Base-by-base conservation (phyloP, 805 yeast species). In the Brettanomyces custersianus region DNA sequence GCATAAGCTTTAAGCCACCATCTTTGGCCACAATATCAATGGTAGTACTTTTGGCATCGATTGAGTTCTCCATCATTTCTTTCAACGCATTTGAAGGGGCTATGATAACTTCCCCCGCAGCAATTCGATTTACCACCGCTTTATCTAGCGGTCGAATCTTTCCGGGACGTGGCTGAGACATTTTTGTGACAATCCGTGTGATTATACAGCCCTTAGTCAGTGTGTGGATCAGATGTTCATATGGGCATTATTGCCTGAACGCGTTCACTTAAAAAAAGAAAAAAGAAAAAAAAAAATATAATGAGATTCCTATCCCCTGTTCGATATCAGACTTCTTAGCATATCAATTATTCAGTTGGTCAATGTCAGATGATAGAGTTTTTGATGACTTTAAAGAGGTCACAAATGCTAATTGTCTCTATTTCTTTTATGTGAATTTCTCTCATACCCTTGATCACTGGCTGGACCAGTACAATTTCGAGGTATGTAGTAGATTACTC, bases 91-190 rank as follows among this genome's bases (percentile, higher is more conserved):
- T 92, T 4, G 90, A 82, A 0, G 98, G 97, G 4, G 88, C 90
- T 20, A 88, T 72, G 39, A 92, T 84, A 59, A 92, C 85, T 60
- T 92, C 97, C 1, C 98, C 98, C 1, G 98, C 98, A 0, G 98
- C 98, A 20, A 92, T 92, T 42, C 80, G 73, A 55, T 87, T 88
- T 33, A 92, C 83, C 16, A 88, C 96, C 3, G 74, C 55, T 12
- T 62, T 62, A 31, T 80, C 92, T 18, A 90, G 68, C 13, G 59
- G 57, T 15, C 43, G 42, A 23, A 55, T 55, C 5, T 51, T 25
- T 12, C 28, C n/a, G n/a, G n/a, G n/a, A n/a, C n/a, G n/a, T n/a
- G n/a, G n/a, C n/a, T n/a, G n/a, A n/a, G n/a, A n/a, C n/a, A n/a
- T 39, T 5, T 40, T 38, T 10, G 25, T 9, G 25, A 9, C 25